Evolutionary conservation across 768 basidiomycete genomes (phyloP), one percentile per base, ranked within the genome.

Genomic region (Mycena amicta): DNA sequence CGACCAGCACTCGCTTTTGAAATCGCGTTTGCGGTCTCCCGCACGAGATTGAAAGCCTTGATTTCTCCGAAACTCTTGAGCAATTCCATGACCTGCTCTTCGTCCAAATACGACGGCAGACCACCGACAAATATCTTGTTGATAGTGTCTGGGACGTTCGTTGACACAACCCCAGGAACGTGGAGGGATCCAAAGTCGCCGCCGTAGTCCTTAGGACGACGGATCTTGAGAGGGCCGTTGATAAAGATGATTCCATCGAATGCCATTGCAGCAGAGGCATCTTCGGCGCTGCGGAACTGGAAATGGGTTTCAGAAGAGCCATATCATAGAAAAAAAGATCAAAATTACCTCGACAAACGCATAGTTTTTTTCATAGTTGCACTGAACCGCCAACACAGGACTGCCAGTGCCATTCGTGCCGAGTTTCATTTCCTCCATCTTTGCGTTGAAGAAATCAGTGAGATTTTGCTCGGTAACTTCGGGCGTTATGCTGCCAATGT

Each of bases 101-200:
- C 97, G 67, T 93, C 95, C 49, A 99, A 85, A 72, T 98, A 98
- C 22, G 91, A 83, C 16, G 97, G 97, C 56, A 99, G 78, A 53
- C 95, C 96, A 41, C 97, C 97, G 59, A 99, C 90, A 68, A 98
- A 99, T 53, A 99, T 82, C 78, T 98, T 98, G 85, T 98, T 95
- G 74, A 92, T 90, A 25, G 95, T 95, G 72, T 99, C 97, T 20
- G 95, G 94, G 23, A 98, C 94, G 66, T 95, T 95, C 53, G 93
- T 94, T 4, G 93, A 95, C n/a, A 97, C 92, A 43, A 95, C 90
- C 54, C 95, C 95, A 29, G 94, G 94, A 54, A 98, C 92, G 69
- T 94, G 91, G 64, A 91, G 80, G 41, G 83, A 20, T 80, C 77
- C 45, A 89, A 85, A 37, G 5, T 49, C 47, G 47, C 96, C 95